Base-by-base conservation (phyloP, 164 flowering plant species). In the Macadamia integrifolia region DNA sequence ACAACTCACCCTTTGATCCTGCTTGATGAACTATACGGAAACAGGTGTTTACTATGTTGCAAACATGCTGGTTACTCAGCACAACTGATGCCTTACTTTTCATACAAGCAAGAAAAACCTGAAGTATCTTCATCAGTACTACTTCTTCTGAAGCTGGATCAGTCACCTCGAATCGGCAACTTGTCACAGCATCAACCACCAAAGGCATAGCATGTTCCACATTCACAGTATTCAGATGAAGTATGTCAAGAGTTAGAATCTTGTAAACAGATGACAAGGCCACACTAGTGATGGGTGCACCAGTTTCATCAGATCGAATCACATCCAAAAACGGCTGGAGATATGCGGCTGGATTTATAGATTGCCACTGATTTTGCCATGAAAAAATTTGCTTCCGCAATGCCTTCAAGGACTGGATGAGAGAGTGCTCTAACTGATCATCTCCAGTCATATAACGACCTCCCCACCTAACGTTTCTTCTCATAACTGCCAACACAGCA, bases 131-230 rank as follows among this genome's bases (percentile, higher is more conserved):
- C 80, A 80, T 79, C 62, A 83, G 60, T 12, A 80, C 86, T 49
- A 80, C 83, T 67, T 82, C 86, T 67, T 83, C 86, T 14, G 86
- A 80, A 23, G 81, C 80, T 43, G 84, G 86, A 68, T 83, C 86
- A n/a, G 84, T 80, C 71, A 80, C 82, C 77, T 83, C 86, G 68
- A 83, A 83, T 32, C 84, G 68, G 71, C 86, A 83, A 75, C 82
- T 83, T 42, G 86, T 83, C 72, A 83, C 86, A 8, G 84, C 82
- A 59, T 83, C 82, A 62, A 83, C 82, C 46, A 80, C 76, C 56
- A 68, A 66, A 64, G 79, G 81, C 82, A 83, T 75, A 42, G 82
- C 79, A 61, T 75, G 79, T 62, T 74, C 80, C 14, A 77, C 77
- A 68, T 79, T 77, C 52, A 70, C 77, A 15, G 86, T 79, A 49